Evolutionary conservation across 1,284 basidiomycete species (phyloP).

Genomic region (Xerocomus minutiporus): DNA sequence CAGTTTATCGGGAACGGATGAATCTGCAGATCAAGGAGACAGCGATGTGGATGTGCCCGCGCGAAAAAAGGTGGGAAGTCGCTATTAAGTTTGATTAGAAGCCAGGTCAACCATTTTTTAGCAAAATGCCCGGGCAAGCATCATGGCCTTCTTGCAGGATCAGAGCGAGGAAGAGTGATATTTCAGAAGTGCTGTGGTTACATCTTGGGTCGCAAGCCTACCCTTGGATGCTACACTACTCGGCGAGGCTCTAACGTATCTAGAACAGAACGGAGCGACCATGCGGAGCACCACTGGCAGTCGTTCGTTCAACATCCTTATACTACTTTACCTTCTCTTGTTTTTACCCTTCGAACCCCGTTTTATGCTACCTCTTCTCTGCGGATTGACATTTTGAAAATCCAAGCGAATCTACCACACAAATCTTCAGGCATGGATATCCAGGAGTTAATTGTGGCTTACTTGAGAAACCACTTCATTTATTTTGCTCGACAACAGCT

Average conservation of each 20-base stretch:
- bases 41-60: conserved; percentile 36
- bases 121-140: conserved; percentile 53
- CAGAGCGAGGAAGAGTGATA: conserved; percentile 48
- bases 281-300: background rate
- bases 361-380: background rate
- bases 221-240: background rate
- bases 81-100: conserved; percentile 7
- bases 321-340: background rate
- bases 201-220: background rate
- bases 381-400: background rate
- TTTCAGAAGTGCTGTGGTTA: background rate
- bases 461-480: conserved; percentile 13
- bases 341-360: background rate
- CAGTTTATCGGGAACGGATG: conserved; percentile 16
- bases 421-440: background rate
- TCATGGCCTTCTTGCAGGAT: conserved; percentile 65
- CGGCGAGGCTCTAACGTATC: background rate
- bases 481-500: conserved; percentile 13
- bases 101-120: conserved; percentile 16
- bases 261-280: too few species aligned
- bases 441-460: too few species aligned
- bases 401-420: conserved; percentile 9
- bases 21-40: conserved; percentile 15
- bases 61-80: conserved; percentile 35
- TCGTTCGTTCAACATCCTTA: background rate